Base-by-base conservation (phyloP, 2,329 filamentous ascomycete genomes). In the Neurospora crassa region DNA sequence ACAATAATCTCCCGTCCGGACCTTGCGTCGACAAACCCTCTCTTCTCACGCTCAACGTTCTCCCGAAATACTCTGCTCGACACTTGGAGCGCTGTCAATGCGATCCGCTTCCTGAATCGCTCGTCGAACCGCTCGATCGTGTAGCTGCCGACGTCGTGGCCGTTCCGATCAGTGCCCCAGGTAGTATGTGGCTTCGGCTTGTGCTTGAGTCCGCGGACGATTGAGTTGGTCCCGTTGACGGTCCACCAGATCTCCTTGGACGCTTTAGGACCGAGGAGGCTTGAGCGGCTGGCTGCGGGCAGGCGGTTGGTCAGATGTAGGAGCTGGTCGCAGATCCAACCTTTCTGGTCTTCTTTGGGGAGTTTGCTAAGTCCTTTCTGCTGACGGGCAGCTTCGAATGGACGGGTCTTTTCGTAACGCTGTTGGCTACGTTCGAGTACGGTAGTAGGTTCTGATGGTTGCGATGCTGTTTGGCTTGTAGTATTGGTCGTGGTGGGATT, bases 201-300 rank as follows among this genome's bases (percentile, higher is more conserved):
- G 16, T 67, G 68, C 24, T 70, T 71, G 20, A 85, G 79, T 37
- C 80, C 79, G 45, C 86, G 84, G 68, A 85, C 79, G 5, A 86
- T 84, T 16, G 88, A 80, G 71, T 79, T 82, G 68, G 85, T 82
- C 74, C 88, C 87, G 77, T 83, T 83, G 73, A 87, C 81, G 67
- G 82, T 80, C 78, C 86, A 87, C 87, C 87, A 89, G 77, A 86
- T 84, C 75, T 89, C 87, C 76, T 84, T 84, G 76, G 87, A 84
- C 37, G 84, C 79, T 78, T 87, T 87, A 78, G 82, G 80, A 1
- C 78, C 77, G 41, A 79, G 76, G 24, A 71, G 74, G 53, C 68
- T 73, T 73, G 79, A 80, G 42, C 81, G 77, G 63, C 76, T 63
- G 29, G 53, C 53, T 63, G 24, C 24, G 53, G 53, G 53, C 3